Evolutionary conservation across 1,284 basidiomycete genomes (phyloP).

Genomic region (Boletellus deceptivus): DNA sequence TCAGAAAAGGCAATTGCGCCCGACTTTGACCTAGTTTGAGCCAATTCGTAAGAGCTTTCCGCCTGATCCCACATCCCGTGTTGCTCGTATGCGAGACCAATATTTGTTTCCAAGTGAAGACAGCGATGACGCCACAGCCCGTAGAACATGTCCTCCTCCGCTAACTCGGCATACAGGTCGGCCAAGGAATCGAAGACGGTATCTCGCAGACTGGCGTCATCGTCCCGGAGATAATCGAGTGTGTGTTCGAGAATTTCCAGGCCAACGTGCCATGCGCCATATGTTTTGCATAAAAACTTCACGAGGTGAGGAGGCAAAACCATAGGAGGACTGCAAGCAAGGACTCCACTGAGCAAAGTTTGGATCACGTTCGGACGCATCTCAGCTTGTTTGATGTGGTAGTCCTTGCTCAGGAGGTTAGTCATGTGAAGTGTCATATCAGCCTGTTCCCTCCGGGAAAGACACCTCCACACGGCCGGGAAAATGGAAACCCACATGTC

Average conservation of each 20-base stretch:
- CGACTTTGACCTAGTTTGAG: constrained; percentile 83
- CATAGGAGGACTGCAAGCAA: constrained; percentile 84
- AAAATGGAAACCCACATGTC: constrained; percentile 91
- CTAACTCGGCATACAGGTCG: constrained; percentile 93
- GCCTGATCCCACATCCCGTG: constrained; percentile 98
- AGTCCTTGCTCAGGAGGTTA: constrained; percentile 89
- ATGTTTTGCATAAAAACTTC: constrained; percentile 96
- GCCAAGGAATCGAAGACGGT: constrained; percentile 89
- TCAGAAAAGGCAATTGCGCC: constrained; percentile 91
- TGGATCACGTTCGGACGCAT: constrained; percentile 95
- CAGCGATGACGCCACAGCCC: constrained; percentile 92
- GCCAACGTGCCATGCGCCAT: constrained; percentile 91
- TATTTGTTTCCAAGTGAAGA: constrained; percentile 88
- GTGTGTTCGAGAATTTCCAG: constrained; percentile 87
- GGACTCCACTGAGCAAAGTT: constrained; percentile 83
- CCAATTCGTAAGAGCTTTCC: constrained; percentile 85
- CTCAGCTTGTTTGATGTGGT: constrained; percentile 87
- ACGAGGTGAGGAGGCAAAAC: constrained; percentile 92
- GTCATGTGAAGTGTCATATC: constrained; percentile 92
- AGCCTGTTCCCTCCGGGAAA: constrained; percentile 84
- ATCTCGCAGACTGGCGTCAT: constrained; percentile 82
- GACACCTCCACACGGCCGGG: constrained; percentile 84
- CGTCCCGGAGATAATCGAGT: constrained; percentile 72
- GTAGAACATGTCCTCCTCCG: constrained; percentile 97
- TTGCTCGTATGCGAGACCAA: constrained; percentile 93